Evolutionary conservation across 108 stramenopile species (phyloP).

Genomic region (Pseudonitzschia multistriata): DNA sequence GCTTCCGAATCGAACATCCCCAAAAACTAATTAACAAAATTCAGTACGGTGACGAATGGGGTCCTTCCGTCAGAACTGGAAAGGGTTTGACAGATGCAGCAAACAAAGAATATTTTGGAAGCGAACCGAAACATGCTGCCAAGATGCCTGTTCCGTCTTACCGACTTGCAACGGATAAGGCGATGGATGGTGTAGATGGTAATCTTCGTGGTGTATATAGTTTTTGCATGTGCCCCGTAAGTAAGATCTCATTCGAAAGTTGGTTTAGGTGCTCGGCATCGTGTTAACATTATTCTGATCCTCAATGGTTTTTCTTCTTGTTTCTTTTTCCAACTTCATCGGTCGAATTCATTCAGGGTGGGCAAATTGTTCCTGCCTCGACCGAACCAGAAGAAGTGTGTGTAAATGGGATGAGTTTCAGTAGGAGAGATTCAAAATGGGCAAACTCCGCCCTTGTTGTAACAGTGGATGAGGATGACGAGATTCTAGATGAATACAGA

Average conservation of each 20-base stretch:
- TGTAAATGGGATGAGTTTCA: conserved; percentile 97
- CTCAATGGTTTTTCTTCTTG: background rate
- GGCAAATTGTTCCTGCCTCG: conserved; percentile 92
- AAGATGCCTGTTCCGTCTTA: conserved; percentile 86
- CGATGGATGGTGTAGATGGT: conserved; percentile 55
- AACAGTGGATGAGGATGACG: conserved; percentile 77
- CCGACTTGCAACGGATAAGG: conserved; percentile 82
- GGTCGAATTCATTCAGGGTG: conserved; percentile 41
- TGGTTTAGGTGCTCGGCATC: background rate
- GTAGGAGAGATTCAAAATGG: conserved; percentile 81
- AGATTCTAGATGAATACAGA: conserved; percentile 67
- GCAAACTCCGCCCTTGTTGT: conserved; percentile 95
- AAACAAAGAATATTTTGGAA: conserved; percentile 57
- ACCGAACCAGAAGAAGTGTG: conserved; percentile 81
- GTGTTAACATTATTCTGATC: background rate
- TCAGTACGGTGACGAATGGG: conserved; percentile 87
- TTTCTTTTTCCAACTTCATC: background rate
- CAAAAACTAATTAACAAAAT: conserved; percentile 84
- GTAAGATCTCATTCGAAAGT: background rate
- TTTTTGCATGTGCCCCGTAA: conserved; percentile 47
- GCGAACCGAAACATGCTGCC: conserved; percentile 36
- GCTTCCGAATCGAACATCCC: conserved; percentile 94
- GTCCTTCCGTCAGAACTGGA: conserved; percentile 62
- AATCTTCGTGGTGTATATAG: conserved; percentile 65
- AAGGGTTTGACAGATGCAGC: conserved; percentile 61